Conservation (phyloP, 306 rosid genomes). For the Cucumis hystrix region DNA sequence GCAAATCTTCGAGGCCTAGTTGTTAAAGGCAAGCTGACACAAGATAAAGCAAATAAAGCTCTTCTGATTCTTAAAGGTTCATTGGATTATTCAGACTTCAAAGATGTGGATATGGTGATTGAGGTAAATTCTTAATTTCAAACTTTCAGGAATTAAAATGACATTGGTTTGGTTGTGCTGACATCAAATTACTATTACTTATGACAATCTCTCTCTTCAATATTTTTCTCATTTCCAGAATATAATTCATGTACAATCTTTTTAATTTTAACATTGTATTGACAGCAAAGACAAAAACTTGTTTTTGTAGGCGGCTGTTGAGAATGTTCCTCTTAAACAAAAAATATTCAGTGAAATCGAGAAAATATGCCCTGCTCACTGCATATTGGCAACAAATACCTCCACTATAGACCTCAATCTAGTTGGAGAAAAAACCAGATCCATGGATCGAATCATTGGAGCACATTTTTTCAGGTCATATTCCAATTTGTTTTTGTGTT, state of each 20-base stretch:
- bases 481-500: constrained; percentile 5
- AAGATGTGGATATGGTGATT: constrained; percentile 80
- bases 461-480: constrained; percentile 97
- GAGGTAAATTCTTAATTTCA: constrained; percentile 39
- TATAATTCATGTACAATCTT: neutral
- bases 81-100: constrained; percentile 70
- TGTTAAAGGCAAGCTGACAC: constrained; percentile 50
- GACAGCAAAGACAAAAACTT: neutral
- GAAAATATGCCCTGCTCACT: constrained; percentile 73
- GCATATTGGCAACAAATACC: constrained; percentile 81
- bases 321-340: constrained; percentile 72
- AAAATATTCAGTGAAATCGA: constrained; percentile 76
- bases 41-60: constrained; percentile 48
- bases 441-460: constrained; percentile 72
- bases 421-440: constrained; percentile 56
- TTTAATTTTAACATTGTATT: neutral
- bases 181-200: neutral
- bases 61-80: constrained; percentile 69
- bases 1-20: constrained; percentile 63
- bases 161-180: neutral
- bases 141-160: neutral
- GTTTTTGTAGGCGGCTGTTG: constrained; percentile 72
- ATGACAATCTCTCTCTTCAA: neutral
- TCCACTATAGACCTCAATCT: constrained; percentile 77
- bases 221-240: neutral